These are phyloP conservation scores for Carallia pectinifolia DNA, from an alignment of 345 rosid species.

Conservation along the genomic window DNA sequence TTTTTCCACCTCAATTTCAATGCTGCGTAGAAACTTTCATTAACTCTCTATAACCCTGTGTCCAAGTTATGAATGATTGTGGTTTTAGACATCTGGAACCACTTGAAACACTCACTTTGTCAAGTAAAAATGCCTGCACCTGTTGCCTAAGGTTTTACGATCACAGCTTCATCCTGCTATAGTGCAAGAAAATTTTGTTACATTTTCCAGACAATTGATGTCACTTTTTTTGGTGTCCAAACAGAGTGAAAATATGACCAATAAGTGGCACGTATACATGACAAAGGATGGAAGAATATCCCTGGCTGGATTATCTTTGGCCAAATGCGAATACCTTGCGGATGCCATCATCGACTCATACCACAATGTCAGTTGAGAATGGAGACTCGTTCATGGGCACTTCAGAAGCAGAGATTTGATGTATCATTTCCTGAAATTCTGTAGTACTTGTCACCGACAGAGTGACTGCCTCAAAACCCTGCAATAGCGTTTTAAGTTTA, in stretches of 20 bases:
- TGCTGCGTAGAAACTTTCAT: no score
- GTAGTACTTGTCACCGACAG: slow-evolving; percentile 17
- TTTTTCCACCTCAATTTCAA: neutral
- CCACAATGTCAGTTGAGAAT: slow-evolving; percentile 63
- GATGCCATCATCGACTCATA: slow-evolving; percentile 85
- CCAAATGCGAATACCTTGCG: slow-evolving; percentile 89
- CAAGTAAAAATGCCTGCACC: no score
- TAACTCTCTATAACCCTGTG: no score
- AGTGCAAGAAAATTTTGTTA: neutral
- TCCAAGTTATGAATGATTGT: no score
- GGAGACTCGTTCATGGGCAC: neutral
- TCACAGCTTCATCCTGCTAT: no score
- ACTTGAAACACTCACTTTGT: no score
- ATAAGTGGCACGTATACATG: slow-evolving; percentile 94
- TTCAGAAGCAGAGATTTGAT: slow-evolving; percentile 1
- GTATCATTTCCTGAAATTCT: neutral
- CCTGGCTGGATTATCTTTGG: slow-evolving; percentile 82
- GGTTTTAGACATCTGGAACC: no score
- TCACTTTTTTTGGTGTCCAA: neutral
- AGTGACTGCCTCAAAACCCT: neutral
- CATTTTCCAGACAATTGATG: neutral
- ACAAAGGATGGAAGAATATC: slow-evolving; percentile 96
- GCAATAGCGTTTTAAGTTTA: neutral
- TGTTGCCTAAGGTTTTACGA: no score
- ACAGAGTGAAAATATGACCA: slow-evolving; percentile 86